A percentile compares a stretch with the other conserved stretches of the same genome.
Evolutionary conservation across 2,329 filamentous ascomycete genomes (phyloP).

Genomic region (Claviceps humidiphila): DNA sequence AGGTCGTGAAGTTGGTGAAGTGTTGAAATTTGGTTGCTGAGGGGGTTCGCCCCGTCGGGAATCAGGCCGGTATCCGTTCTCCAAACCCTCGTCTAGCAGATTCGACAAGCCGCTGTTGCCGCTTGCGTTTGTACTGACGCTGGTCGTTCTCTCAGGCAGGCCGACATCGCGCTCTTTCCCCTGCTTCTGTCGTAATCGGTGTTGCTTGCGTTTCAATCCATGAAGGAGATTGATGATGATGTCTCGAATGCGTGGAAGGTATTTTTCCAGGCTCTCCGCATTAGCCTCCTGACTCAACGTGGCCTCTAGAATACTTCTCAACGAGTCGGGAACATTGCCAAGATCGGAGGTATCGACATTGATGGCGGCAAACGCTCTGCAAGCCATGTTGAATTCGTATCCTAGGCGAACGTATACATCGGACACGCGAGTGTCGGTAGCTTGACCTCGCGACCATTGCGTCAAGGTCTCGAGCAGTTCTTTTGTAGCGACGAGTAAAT

Average conservation of each 20-base stretch:
- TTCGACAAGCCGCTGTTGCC: slow-evolving; percentile 41
- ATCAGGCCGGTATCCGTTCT: slow-evolving; percentile 35
- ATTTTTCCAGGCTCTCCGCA: slow-evolving; percentile 83
- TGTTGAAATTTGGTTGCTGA: slow-evolving; percentile 17
- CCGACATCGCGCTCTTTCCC: slow-evolving; percentile 38
- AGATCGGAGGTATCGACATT: slow-evolving; percentile 91
- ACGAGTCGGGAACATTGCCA: slow-evolving; percentile 83
- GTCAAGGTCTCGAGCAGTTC: slow-evolving; percentile 94
- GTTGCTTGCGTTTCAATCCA: slow-evolving; percentile 92
- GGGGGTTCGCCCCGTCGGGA: slow-evolving; percentile 18
- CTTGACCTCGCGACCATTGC: slow-evolving; percentile 87
- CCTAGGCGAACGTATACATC: slow-evolving; percentile 95
- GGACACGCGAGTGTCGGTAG: slow-evolving; percentile 88
- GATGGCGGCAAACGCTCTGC: slow-evolving; percentile 90
- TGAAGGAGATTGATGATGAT: slow-evolving; percentile 98
- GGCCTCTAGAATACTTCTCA: slow-evolving; percentile 84
- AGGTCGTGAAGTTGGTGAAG: slow-evolving; percentile 35
- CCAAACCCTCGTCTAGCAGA: slow-evolving; percentile 46
- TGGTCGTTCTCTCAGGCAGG: slow-evolving; percentile 38
- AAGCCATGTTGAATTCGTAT: slow-evolving; percentile 99
- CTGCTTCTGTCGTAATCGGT: slow-evolving; percentile 60
- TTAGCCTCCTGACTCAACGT: slow-evolving; percentile 95
- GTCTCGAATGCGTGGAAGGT: slow-evolving; percentile 85
- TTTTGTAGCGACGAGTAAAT: slow-evolving; percentile 93
- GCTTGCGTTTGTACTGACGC: slow-evolving; percentile 45